Evolutionary conservation across 768 basidiomycete genomes (phyloP).

Genomic region (Russula olivacea): DNA sequence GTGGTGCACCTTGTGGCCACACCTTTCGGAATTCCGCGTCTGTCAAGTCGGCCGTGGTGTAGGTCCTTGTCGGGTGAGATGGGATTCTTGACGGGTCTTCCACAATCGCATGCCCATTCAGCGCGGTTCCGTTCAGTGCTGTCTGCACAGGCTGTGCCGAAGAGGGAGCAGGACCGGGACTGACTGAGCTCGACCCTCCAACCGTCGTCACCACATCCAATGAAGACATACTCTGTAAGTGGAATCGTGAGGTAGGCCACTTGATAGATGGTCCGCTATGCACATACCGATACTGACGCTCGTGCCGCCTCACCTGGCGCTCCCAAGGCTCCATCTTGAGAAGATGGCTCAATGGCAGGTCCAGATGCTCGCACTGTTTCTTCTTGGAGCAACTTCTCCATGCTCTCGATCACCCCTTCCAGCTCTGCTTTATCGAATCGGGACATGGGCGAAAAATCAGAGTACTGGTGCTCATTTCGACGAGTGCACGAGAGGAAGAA

Average conservation of each 20-base stretch:
- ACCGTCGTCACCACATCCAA: not conserved
- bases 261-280: too few relatives aligned
- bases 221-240: not conserved
- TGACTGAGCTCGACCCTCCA: not conserved
- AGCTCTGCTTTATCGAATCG: conserved; percentile 65
- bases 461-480: conserved; percentile 60
- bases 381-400: conserved; percentile 49
- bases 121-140: not conserved
- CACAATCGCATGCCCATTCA: not conserved
- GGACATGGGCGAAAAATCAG: conserved; percentile 74
- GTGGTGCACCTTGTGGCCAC: conserved; percentile 70
- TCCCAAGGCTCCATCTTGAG: not conserved
- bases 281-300: not conserved
- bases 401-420: conserved; percentile 55
- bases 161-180: not conserved
- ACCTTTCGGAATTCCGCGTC: conserved; percentile 56
- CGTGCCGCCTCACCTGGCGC: not conserved
- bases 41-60: conserved; percentile 45
- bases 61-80: conserved; percentile 41
- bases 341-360: not conserved
- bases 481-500: conserved; percentile 70
- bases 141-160: not conserved
- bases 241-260: not conserved
- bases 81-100: conserved; percentile 21
- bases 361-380: conserved; percentile 16